Conservation (phyloP, 1,284 basidiomycete genomes). For the Microbotryum lychnidis-dioicae region DNA sequence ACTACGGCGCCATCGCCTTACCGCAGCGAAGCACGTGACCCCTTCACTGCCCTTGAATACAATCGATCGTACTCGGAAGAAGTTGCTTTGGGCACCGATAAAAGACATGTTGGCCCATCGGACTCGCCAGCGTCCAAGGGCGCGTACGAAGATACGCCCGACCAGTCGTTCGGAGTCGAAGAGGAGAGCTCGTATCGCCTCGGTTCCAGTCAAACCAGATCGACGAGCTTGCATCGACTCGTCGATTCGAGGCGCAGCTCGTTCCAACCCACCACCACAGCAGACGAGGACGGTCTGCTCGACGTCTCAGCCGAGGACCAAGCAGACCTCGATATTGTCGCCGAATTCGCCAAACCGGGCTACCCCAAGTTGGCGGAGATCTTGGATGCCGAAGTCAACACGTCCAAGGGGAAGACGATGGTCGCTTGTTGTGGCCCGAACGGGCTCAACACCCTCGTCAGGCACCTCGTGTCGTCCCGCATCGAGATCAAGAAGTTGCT, state of each 20-base stretch:
- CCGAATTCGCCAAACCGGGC: slow-evolving; percentile 62
- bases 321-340: slow-evolving; percentile 56
- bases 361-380: slow-evolving; percentile 51
- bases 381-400: slow-evolving; percentile 31
- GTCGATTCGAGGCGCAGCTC: slow-evolving; percentile 1
- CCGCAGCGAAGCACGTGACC: no score
- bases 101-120: not conserved
- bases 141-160: not conserved
- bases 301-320: slow-evolving; percentile 60
- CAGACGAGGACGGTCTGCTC: slow-evolving; percentile 43
- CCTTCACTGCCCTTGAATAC: no score
- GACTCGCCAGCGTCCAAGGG: not conserved
- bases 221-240: slow-evolving; percentile 2
- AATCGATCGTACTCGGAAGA: no score
- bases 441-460: slow-evolving; percentile 31
- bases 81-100: not conserved
- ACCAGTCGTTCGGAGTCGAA: not conserved
- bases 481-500: slow-evolving; percentile 30
- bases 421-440: slow-evolving; percentile 34
- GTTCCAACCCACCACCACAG: slow-evolving; percentile 18
- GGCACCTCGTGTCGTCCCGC: slow-evolving; percentile 32
- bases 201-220: no score
- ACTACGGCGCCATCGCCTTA: not conserved
- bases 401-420: slow-evolving; percentile 27
- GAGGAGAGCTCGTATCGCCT: not conserved